Percentiles rank a stretch among this genome's conserved stretches.
Conservation (phyloP, 2,329 filamentous ascomycete genomes). For the Colletotrichum orchidophilum region DNA sequence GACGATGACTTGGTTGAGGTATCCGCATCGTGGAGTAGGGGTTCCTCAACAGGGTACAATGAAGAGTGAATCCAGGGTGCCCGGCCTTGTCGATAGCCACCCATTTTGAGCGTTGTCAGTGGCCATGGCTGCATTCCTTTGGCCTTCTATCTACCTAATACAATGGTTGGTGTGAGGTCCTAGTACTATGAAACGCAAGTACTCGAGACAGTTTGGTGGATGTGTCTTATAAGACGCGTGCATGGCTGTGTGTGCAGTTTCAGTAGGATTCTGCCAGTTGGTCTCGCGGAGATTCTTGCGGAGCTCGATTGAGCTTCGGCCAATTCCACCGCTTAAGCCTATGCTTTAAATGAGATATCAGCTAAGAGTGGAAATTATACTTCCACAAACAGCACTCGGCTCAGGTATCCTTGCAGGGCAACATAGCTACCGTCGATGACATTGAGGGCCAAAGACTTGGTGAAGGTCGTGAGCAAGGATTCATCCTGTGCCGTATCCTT, state of each 20-base stretch:
- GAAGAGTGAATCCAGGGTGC: slow-evolving; percentile 44
- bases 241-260: slow-evolving; percentile 41
- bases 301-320: slow-evolving; percentile 39
- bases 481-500: slow-evolving; percentile 45
- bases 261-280: slow-evolving; percentile 42
- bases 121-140: neutral
- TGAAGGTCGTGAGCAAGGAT: slow-evolving; percentile 50
- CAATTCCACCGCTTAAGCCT: slow-evolving; percentile 13
- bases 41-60: slow-evolving; percentile 45
- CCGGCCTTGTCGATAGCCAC: slow-evolving; percentile 45
- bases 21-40: slow-evolving; percentile 41
- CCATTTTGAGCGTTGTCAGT: slow-evolving; percentile 51
- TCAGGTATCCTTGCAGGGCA: slow-evolving; percentile 37
- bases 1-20: slow-evolving; percentile 34
- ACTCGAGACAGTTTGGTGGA: slow-evolving; percentile 48
- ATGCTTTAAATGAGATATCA: neutral
- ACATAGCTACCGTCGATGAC: slow-evolving; percentile 47
- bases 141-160: neutral
- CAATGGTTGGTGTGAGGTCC: neutral
- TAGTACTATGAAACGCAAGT: slow-evolving; percentile 36
- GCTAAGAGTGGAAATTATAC: neutral
- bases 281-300: slow-evolving; percentile 42
- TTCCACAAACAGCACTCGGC: too few species aligned
- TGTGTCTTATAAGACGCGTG: slow-evolving; percentile 46
- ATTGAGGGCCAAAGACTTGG: slow-evolving; percentile 45